Conservation (phyloP, 495 filamentous ascomycete species). For the Sordaria brevicollis region DNA sequence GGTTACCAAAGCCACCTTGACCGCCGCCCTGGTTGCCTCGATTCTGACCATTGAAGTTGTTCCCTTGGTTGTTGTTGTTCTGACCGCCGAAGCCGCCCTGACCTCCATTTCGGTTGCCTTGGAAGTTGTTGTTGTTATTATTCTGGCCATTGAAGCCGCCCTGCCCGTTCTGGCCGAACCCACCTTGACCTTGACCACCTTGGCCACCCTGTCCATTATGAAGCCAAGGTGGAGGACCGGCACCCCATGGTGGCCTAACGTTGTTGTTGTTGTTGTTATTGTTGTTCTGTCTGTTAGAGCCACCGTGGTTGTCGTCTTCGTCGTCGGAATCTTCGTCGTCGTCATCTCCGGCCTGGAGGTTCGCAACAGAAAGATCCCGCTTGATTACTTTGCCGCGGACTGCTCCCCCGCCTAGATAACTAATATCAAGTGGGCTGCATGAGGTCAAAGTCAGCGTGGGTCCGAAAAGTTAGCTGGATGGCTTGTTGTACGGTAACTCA, state of each 20-base stretch:
- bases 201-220: not conserved
- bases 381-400: not conserved
- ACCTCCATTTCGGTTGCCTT: conserved; percentile 8
- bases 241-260: not conserved
- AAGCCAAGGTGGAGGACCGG: not conserved
- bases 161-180: no score
- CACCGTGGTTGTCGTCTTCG: not conserved
- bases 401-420: not conserved
- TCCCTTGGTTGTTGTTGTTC: conserved; percentile 5
- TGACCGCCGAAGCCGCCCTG: conserved; percentile 8
- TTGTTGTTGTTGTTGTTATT: not conserved
- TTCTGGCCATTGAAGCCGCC: no score
- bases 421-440: not conserved
- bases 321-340: not conserved
- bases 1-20: not conserved
- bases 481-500: not conserved
- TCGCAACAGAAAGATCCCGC: not conserved
- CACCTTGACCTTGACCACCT: no score
- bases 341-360: not conserved
- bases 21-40: conserved; percentile 1
- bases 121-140: not conserved
- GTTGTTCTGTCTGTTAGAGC: not conserved
- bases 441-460: not conserved
- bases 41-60: conserved; percentile 10
- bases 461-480: not conserved